Evolutionary conservation across 83 land plant species (phyloP).

Genomic region (Diphasiastrum complanatum): DNA sequence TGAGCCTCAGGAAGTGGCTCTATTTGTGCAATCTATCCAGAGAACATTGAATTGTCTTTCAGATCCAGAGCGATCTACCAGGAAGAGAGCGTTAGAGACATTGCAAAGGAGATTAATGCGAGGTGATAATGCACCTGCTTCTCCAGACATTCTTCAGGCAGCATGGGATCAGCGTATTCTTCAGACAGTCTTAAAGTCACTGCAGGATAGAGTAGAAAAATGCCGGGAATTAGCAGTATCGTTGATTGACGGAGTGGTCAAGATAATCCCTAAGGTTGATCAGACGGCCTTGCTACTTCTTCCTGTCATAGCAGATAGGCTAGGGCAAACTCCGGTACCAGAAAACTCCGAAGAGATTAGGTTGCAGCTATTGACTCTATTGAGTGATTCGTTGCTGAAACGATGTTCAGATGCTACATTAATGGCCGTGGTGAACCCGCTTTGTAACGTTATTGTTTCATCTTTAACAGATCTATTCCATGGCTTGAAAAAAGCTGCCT

Average conservation of each 20-base stretch:
- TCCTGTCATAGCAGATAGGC: conserved; percentile 19
- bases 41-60: conserved; percentile 19
- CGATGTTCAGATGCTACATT: conserved; percentile 2
- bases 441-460: no score
- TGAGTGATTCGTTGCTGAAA: neutral
- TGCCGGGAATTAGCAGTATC: conserved; percentile 16
- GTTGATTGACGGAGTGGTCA: conserved; percentile 3
- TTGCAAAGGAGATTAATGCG: neutral
- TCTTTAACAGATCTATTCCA: neutral
- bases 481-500: conserved; percentile 16
- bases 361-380: conserved; percentile 10
- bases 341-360: conserved; percentile 26
- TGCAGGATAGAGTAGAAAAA: conserved; percentile 19
- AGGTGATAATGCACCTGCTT: neutral
- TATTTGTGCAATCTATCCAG: conserved; percentile 15
- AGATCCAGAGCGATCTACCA: conserved; percentile 16
- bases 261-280: conserved; percentile 15
- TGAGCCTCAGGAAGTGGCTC: no score
- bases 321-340: conserved; percentile 17
- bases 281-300: conserved; percentile 12
- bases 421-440: no score
- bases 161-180: conserved; percentile 20
- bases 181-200: neutral
- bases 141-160: conserved; percentile 3
- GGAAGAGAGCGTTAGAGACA: conserved; percentile 13